Base-by-base conservation (phyloP, 2,329 filamentous ascomycete species). In the Botrytis aclada region DNA sequence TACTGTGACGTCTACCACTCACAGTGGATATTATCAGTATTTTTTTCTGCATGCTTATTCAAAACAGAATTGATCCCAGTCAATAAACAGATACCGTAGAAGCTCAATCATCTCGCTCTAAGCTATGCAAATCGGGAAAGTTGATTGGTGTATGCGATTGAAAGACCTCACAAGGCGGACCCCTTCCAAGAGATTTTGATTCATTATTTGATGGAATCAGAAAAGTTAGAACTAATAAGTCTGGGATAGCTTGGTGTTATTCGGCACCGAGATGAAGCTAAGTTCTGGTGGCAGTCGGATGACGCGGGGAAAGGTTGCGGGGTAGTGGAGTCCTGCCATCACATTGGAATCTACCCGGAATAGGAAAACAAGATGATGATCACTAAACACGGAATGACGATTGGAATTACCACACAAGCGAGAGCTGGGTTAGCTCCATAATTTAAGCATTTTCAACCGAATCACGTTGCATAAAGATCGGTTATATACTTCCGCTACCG, bases 51-150 rank as follows among this genome's bases (percentile, higher is more conserved):
- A 61, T 61, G 10, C 7, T 39, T 22, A 25, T 9, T 25, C 20
- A 14, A 2, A 20, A 25, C n/a, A n/a, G 12, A 3, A 54, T 54
- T 54, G 25, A 54, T 54, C 14, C 14, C 0, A n/a, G 25, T 54
- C 47, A 7, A n/a, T 0, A 16, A n/a, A n/a, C 2, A n/a, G 5
- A n/a, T 2, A 51, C 5, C 10, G 1, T 54, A 14, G 4, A n/a
- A n/a, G 3, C 47, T 54, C 1, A n/a, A n/a, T 54, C 1, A 0
- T 0, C 25, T n/a, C 12, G 12, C 25, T n/a, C 25, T 54, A 1
- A n/a, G 5, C 47, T 54, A 25, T 16, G n/a, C 2, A 25, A 47
- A 12, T 16, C 16, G 12, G 12, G 6, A 14, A 14, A n/a, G 12
- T 2, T 14, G 22, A n/a, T 54, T 3, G 25, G 47, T 16, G 47